phyloP scores from a whole-genome alignment of 2,329 filamentous ascomycete species.

The Calonectria pseudoturangicola region DNA sequence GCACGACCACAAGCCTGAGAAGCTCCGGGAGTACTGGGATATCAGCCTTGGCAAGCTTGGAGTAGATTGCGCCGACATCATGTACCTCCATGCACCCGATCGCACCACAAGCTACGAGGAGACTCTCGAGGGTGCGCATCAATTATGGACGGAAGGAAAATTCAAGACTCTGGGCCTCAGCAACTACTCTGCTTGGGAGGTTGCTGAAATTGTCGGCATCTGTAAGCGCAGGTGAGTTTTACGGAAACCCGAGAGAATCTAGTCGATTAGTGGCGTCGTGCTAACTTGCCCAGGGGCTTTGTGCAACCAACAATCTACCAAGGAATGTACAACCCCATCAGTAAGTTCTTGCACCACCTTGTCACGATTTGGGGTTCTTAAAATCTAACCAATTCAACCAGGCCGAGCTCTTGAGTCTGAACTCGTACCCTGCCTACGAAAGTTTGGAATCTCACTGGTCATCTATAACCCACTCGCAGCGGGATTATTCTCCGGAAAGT shows the following conservation, averaged over 20 bases:
- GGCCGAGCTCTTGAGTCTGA: slow-evolving; percentile 77
- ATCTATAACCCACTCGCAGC: slow-evolving; percentile 84
- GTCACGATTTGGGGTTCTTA: not conserved
- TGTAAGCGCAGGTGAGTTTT: slow-evolving; percentile 20
- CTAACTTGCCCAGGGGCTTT: slow-evolving; percentile 70
- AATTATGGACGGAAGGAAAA: slow-evolving; percentile 82
- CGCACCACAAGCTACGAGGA: slow-evolving; percentile 79
- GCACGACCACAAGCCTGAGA: slow-evolving; percentile 21
- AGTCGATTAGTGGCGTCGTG: too few species aligned
- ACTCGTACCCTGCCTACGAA: slow-evolving; percentile 77
- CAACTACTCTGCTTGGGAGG: slow-evolving; percentile 86
- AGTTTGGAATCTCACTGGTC: slow-evolving; percentile 81
- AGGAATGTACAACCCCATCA: slow-evolving; percentile 76
- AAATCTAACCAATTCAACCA: not conserved
- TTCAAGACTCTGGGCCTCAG: slow-evolving; percentile 82
- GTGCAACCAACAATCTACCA: slow-evolving; percentile 84
- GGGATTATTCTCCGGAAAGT: slow-evolving; percentile 80
- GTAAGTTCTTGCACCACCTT: slow-evolving; percentile 11
- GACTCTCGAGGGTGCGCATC: slow-evolving; percentile 80
- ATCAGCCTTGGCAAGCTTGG: slow-evolving; percentile 16
- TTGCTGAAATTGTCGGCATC: slow-evolving; percentile 78
- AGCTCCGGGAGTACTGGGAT: slow-evolving; percentile 25
- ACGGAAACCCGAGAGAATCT: not conserved
- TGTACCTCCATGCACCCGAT: slow-evolving; percentile 70
- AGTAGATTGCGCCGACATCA: slow-evolving; percentile 4